These are phyloP conservation scores for Euphrasia confusa DNA, from an alignment of 257 asterid species.

Conservation along the genomic window DNA sequence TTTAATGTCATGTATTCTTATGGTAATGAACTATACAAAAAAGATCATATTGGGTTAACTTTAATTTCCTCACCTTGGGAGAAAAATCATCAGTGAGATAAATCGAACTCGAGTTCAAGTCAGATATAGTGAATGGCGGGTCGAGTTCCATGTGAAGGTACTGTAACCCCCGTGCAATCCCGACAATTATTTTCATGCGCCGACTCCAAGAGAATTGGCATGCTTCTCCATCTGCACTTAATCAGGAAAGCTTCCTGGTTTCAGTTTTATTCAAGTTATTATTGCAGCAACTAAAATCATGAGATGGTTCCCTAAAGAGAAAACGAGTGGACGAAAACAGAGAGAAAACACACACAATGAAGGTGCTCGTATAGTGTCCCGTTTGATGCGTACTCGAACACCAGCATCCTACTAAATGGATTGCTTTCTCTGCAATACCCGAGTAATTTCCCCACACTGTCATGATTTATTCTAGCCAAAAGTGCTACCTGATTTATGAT, in stretches of 20 bases:
- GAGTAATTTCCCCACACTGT: conserved; percentile 69
- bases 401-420: conserved; percentile 87
- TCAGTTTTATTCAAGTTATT: conserved; percentile 18
- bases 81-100: conserved; percentile 91
- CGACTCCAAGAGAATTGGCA: conserved; percentile 85
- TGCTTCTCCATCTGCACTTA: conserved; percentile 65
- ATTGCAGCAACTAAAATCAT: conserved; percentile 11
- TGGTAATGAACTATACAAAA: too few relatives aligned
- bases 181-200: conserved; percentile 69
- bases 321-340: not conserved
- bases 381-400: conserved; percentile 85
- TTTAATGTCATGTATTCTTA: not conserved
- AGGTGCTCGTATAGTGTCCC: conserved; percentile 90
- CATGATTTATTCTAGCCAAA: conserved; percentile 73
- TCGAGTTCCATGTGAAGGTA: conserved; percentile 66
- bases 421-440: conserved; percentile 73
- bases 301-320: not conserved
- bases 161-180: conserved; percentile 72
- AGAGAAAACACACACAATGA: conserved; percentile 49
- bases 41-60: too few relatives aligned
- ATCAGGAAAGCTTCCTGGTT: conserved; percentile 7
- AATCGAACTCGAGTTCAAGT: conserved; percentile 61
- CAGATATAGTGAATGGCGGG: conserved; percentile 61
- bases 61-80: conserved; percentile 51
- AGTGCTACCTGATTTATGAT: conserved; percentile 58